These are phyloP conservation scores for Eurotiales sp. DNA, from an alignment of 2,329 filamentous ascomycete genomes.

Conservation along the genomic window DNA sequence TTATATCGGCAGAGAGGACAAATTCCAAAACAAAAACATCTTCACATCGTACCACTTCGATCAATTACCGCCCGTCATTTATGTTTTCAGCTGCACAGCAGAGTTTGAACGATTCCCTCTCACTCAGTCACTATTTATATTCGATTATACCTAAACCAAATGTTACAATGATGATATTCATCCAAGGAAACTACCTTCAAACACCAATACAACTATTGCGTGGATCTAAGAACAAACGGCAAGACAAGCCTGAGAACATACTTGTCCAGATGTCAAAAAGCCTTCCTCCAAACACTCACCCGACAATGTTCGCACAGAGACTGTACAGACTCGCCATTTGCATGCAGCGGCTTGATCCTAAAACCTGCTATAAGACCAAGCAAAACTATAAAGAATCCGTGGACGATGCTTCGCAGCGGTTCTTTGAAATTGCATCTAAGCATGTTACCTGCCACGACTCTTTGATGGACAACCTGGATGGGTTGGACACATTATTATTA, in stretches of 20 bases:
- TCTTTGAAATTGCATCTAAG: constrained; percentile 14
- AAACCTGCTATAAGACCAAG: constrained; percentile 5
- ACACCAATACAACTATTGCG: constrained; percentile 17
- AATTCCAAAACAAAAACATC: too few species aligned
- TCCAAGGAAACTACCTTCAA: constrained; percentile 15
- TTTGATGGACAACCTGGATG: constrained; percentile 45
- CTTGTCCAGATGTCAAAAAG: not conserved
- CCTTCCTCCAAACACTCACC: constrained; percentile 14
- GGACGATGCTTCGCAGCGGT: constrained; percentile 10
- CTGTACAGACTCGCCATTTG: constrained; percentile 20
- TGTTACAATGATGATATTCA: constrained; percentile 14
- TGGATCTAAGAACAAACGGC: not conserved
- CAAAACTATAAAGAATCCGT: constrained; percentile 10
- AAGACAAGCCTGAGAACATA: not conserved
- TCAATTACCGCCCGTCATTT: not conserved
- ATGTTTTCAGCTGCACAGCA: constrained; percentile 15
- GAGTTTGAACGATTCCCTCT: constrained; percentile 15
- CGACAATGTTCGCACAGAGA: constrained; percentile 16
- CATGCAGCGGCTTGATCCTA: constrained; percentile 14
- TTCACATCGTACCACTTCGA: not conserved
- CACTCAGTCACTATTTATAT: constrained; percentile 18
- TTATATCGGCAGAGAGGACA: not conserved
- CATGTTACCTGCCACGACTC: constrained; percentile 45
- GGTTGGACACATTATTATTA: constrained; percentile 49
- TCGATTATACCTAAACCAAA: constrained; percentile 17